phyloP scores from a whole-genome alignment of 306 rosid genomes.

The Prunus mira region DNA sequence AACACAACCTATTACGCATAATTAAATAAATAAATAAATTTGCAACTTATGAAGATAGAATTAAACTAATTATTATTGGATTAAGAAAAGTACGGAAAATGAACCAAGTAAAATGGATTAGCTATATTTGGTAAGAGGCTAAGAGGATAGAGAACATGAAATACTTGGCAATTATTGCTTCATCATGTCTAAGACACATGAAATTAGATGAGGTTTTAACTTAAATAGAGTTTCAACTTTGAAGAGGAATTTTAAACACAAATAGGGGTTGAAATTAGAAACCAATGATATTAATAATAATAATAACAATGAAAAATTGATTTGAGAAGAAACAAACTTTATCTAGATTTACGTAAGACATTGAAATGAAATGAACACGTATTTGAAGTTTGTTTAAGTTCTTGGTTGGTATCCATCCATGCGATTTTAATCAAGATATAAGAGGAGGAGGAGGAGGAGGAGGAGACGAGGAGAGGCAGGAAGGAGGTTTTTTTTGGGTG shows the following conservation, averaged over 20 bases:
- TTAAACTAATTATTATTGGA: neutral
- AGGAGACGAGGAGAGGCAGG: too few species aligned
- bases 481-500: too few species aligned
- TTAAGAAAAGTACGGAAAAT: neutral
- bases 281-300: neutral
- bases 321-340: neutral
- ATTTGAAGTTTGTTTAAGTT: neutral
- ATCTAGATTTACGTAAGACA: neutral
- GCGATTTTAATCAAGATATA: too few species aligned
- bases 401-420: neutral
- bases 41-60: neutral
- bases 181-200: neutral
- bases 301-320: neutral
- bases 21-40: neutral
- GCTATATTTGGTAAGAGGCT: neutral
- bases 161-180: neutral
- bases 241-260: too few species aligned
- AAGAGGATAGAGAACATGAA: neutral
- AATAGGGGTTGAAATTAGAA: neutral
- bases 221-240: neutral
- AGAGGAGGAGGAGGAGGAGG: too few species aligned
- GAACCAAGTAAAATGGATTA: neutral
- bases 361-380: constrained; percentile 1
- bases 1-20: neutral
- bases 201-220: neutral